Base-by-base conservation (phyloP, 2,329 filamentous ascomycete genomes). In the Fusarium burgessii region DNA sequence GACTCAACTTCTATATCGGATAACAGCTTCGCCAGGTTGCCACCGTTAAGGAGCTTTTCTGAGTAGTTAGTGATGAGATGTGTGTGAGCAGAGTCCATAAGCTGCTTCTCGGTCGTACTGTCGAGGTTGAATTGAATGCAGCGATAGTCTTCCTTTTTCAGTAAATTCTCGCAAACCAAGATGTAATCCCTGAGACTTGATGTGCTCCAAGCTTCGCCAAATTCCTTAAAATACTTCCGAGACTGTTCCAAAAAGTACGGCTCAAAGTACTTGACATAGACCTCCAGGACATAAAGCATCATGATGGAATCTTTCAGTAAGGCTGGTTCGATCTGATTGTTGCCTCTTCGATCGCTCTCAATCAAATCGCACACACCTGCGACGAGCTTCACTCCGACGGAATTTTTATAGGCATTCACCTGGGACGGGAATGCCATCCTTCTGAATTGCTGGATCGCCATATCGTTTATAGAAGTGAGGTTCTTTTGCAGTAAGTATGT, bases 81-180 rank as follows among this genome's bases (percentile, higher is more conserved):
- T 6, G 88, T 83, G 77, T 98, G 93, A 5, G 96, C 89, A 29
- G 91, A 84, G 23, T 90, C 87, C 43, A 95, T 89, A 8, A 98
- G 83, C 71, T 91, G 89, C 72, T 91, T 89, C 79, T 93, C 92
- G 0, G 96, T 98, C 25, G 91, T 92, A 68, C 90, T 91, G 78
- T 97, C 94, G 46, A 99, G 87, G 64, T 92, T 92, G 81, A 92
- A 97, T 20, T 89, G 84, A 67, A 96, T 92, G 78, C 94, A 97
- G 40, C 95, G 88, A 64, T 87, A 82, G 72, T 92, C 88, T 80
- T 99, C 96, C 55, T 84, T 85, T 56, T 88, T 85, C 25, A 98
- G 89, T 33, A 98, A 84, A 45, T 82, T 83, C 67, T 92, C 87
- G 58, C 92, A 92, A 29, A 88, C 88, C 23, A 86, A 84, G 47